Percentiles rank a stretch among this genome's conserved stretches.
phyloP scores from a whole-genome alignment of 1,284 basidiomycete species.

The Agaricales sp. region DNA sequence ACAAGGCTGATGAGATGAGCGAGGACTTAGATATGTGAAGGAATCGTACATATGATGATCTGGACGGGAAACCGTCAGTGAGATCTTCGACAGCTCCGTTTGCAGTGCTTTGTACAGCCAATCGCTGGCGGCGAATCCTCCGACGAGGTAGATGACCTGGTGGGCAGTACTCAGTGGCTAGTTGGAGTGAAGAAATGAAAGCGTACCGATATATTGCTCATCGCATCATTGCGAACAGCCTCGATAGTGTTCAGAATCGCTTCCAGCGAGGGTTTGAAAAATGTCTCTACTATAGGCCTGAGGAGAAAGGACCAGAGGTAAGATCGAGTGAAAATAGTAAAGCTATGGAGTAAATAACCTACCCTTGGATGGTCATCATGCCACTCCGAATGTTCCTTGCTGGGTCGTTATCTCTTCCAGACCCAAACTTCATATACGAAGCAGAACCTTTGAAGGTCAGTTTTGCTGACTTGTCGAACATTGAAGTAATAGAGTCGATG shows the following conservation, averaged over 20 bases:
- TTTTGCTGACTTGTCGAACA: conserved; percentile 26
- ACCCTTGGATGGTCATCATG: conserved; percentile 22
- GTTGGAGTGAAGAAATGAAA: too few species aligned
- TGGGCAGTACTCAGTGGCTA: too few species aligned
- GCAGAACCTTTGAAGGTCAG: conserved; percentile 20
- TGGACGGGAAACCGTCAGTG: conserved; percentile 23
- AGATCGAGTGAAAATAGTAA: too few species aligned
- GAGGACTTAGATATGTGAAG: too few species aligned
- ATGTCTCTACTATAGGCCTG: conserved; percentile 15
- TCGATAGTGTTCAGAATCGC: conserved; percentile 21
- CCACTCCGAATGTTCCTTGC: conserved; percentile 23
- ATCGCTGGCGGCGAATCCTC: conserved; percentile 34
- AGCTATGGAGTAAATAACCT: too few species aligned
- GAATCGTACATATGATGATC: conserved; percentile 29
- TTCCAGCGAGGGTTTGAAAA: conserved; percentile 23
- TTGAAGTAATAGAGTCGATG: conserved; percentile 19
- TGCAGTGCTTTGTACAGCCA: conserved; percentile 27
- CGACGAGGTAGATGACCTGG: conserved; percentile 31
- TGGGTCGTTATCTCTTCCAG: conserved; percentile 22
- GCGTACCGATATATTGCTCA: too few species aligned
- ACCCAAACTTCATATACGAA: conserved; percentile 25
- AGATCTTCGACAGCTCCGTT: conserved; percentile 14
- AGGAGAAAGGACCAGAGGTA: conserved; percentile 14
- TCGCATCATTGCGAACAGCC: conserved; percentile 16
- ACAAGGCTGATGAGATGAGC: background rate